Conservation (phyloP, 78 protist genomes). For the Dictyostelium citrinum region DNA sequence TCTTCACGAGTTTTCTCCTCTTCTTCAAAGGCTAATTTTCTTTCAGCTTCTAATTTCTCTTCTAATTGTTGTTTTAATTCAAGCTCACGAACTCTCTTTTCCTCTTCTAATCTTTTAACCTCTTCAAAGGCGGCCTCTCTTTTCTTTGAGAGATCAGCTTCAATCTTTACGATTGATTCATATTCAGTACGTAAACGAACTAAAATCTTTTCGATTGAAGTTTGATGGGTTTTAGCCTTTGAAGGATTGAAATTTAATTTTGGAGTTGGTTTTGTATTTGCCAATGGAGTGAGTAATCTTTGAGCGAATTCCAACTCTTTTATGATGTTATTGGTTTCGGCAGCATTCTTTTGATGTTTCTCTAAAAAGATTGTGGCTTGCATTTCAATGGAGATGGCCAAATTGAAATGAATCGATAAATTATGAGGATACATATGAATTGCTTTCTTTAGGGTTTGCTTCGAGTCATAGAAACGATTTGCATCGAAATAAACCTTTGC, state of each 20-base stretch:
- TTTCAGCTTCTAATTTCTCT: slow-evolving; percentile 19
- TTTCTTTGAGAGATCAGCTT: slow-evolving; percentile 5
- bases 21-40: background rate
- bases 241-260: background rate
- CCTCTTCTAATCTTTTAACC: slow-evolving; percentile 9
- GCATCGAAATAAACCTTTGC: slow-evolving; percentile 75
- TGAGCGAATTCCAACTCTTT: slow-evolving; percentile 22
- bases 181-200: background rate
- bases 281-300: background rate
- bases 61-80: background rate
- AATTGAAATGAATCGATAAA: slow-evolving; percentile 33
- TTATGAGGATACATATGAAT: slow-evolving; percentile 39
- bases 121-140: background rate
- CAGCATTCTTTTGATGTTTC: background rate
- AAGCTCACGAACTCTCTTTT: background rate
- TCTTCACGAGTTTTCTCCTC: background rate
- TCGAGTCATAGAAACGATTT: slow-evolving; percentile 35
- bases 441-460: slow-evolving; percentile 61
- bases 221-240: slow-evolving; percentile 9
- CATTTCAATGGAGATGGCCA: slow-evolving; percentile 44
- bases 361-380: background rate
- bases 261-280: background rate
- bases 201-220: background rate
- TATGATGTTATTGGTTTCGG: background rate
- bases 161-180: background rate